Evolutionary conservation across 129 eudicot genomes (phyloP).

Genomic region (Solidago caesia): DNA sequence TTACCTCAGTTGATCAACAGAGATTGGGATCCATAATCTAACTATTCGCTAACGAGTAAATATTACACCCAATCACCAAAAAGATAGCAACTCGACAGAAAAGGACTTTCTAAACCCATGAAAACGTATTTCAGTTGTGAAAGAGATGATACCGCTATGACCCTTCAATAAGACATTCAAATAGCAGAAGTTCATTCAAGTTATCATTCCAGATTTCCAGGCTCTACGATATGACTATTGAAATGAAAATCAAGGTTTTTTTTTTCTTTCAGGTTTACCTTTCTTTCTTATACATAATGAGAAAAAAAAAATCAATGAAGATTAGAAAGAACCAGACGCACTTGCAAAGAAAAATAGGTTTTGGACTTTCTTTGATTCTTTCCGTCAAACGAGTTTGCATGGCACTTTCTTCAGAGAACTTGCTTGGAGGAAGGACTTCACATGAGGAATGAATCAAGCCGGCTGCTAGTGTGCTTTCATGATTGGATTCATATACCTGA

Average conservation of each 20-base stretch:
- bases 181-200: not conserved
- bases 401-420: slow-evolving; percentile 55
- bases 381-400: slow-evolving; percentile 36
- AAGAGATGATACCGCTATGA: not conserved
- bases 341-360: slow-evolving; percentile 78
- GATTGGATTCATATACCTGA: slow-evolving; percentile 86
- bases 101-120: not conserved
- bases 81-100: no score
- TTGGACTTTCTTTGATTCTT: slow-evolving; percentile 34
- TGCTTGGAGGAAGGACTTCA: slow-evolving; percentile 73
- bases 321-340: slow-evolving; percentile 26
- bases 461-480: slow-evolving; percentile 49
- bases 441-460: slow-evolving; percentile 74
- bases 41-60: no score
- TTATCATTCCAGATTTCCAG: not conserved
- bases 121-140: not conserved
- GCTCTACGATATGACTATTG: no score
- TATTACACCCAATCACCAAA: no score
- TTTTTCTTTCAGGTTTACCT: not conserved
- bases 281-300: not conserved
- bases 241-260: no score
- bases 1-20: no score
- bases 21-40: no score
- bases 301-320: not conserved
- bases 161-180: not conserved